Evolutionary conservation across 768 basidiomycete species (phyloP), one percentile per base, ranked within the genome.

Genomic region (Suillus hirtellus): DNA sequence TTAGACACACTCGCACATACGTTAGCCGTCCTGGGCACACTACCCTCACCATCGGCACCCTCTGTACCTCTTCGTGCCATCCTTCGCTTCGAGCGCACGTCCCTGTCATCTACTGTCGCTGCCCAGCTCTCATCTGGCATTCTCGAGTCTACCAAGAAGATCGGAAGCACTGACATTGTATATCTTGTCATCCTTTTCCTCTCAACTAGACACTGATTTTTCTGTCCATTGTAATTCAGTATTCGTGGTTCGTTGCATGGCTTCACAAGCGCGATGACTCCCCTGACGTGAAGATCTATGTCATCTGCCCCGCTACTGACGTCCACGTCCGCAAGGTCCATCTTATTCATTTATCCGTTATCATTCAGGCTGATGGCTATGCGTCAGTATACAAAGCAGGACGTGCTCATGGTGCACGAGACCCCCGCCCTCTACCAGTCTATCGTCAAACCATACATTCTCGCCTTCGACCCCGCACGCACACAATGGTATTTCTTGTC

Each of bases 251-350:
- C 40, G 85, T 90, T 63, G 93, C 82, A 2, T 94, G 90, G 88
- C 70, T 92, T n/a, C 66, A 69, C 65, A 70, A n/a, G 66, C 70
- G 17, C 44, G 66, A 65, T 46, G 76, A 71, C 46, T 34, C 71
- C 2, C 83, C 87, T 2, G 95, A 97, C 68, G 78, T 95, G 63
- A 93, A 93, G 77, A 84, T 99, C 67, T 91, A 87, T 65, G 79
- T 95, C 19, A 89, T 97, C 59, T 90, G 83, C 65, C 96, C 96
- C 17, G 94, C 94, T 1, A 98, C 94, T 0, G 91, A 95, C 9
- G 85, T 88, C 4, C 95, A 99, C 71, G 88, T 99, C 63, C 83
- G 82, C 65, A 97, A 97, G 82, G 91, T 88, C 43, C 37, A 69
- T 56, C 50, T 49, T n/a, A 38, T 47, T 10, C 38, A 14, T 27